Evolutionary conservation across 2,329 filamentous ascomycete genomes (phyloP).

Genomic region (Penicillium sp.): DNA sequence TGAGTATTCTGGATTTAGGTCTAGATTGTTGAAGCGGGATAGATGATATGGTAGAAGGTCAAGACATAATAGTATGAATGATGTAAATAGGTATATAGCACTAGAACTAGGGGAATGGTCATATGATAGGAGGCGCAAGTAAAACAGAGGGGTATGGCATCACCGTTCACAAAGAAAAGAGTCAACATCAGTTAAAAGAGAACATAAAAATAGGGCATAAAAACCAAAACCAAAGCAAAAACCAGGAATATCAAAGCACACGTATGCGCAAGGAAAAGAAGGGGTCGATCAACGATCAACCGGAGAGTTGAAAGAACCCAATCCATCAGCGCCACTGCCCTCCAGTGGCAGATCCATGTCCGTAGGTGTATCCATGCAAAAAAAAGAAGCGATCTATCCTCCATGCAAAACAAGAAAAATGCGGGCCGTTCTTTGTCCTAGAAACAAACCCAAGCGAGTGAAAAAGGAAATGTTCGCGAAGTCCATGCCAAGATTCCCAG

Average conservation of each 20-base stretch:
- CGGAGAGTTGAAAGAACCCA: constrained; percentile 9
- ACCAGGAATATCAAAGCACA: constrained; percentile 8
- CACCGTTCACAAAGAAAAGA: constrained; percentile 5
- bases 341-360: constrained; percentile 28
- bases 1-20: neutral
- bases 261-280: constrained; percentile 17
- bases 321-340: constrained; percentile 27
- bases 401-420: constrained; percentile 16
- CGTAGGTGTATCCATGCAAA: constrained; percentile 25
- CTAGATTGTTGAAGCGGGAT: neutral
- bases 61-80: neutral
- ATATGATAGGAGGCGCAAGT: constrained; percentile 5
- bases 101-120: neutral
- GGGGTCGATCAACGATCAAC: constrained; percentile 23
- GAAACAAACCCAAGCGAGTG: constrained; percentile 5
- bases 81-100: constrained; percentile 10
- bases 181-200: constrained; percentile 3
- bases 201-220: constrained; percentile 7
- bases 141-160: constrained; percentile 14
- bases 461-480: neutral
- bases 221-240: constrained; percentile 1
- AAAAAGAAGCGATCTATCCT: constrained; percentile 17
- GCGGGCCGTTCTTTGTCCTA: constrained; percentile 5
- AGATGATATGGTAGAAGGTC: neutral
- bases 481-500: neutral